These are phyloP conservation scores for Cercis canadensis DNA, from an alignment of 306 rosid species.

Conservation along the genomic window DNA sequence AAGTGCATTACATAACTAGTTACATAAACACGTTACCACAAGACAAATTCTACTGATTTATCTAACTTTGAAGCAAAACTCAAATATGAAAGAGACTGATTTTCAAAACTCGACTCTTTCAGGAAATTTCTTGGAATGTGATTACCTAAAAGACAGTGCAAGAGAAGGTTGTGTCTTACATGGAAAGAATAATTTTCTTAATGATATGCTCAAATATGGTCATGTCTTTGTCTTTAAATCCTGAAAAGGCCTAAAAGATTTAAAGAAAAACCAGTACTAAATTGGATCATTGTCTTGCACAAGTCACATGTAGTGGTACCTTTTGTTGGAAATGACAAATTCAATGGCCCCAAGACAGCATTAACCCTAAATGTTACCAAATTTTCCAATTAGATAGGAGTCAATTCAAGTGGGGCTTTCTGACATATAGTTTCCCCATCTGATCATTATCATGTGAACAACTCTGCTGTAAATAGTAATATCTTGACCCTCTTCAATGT, in stretches of 20 bases:
- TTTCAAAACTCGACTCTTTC: too few relatives aligned
- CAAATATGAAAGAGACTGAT: too few relatives aligned
- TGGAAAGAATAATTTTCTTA: too few relatives aligned
- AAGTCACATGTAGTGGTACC: constrained; percentile 40
- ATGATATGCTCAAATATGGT: too few relatives aligned
- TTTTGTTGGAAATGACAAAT: constrained; percentile 24
- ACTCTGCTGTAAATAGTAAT: constrained; percentile 28
- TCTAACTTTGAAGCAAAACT: too few relatives aligned
- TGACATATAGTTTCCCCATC: constrained; percentile 30
- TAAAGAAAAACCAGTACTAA: constrained; percentile 13
- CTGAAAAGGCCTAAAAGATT: background rate
- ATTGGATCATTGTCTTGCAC: constrained; percentile 19
- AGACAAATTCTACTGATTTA: too few relatives aligned
- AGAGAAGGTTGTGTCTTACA: too few relatives aligned
- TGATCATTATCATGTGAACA: constrained; percentile 38
- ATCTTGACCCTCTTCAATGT: constrained; percentile 16
- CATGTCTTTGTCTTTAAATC: background rate
- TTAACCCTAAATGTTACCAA: constrained; percentile 9
- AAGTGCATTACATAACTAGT: too few relatives aligned
- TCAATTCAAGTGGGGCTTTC: constrained; percentile 30
- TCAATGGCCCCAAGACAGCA: constrained; percentile 30
- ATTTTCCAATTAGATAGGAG: constrained; percentile 18
- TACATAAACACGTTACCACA: too few relatives aligned
- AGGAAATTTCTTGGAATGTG: too few relatives aligned
- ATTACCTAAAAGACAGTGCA: too few relatives aligned